Evolutionary conservation across 2,329 filamentous ascomycete genomes (phyloP), one percentile per base, ranked within the genome.

Genomic region (Botrytis sinoallii): DNA sequence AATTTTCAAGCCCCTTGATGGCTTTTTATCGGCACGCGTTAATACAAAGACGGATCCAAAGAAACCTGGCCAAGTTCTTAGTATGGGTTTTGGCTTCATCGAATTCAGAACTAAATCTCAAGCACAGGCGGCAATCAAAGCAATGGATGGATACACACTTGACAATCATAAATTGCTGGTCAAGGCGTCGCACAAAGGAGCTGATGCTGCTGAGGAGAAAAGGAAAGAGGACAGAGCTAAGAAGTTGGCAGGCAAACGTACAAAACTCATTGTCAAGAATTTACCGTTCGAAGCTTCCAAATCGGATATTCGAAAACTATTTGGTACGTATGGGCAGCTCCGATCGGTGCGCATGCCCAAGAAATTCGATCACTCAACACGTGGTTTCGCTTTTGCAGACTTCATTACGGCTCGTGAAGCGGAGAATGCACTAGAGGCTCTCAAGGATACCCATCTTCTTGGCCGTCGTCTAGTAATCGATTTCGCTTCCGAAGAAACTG

Each of bases 231-330:
- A 98, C 80, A 90, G 88, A 77, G 90, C 92, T 69, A 97, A 94
- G 86, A 97, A 95, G 83, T 84, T 89, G 69, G 90, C 93, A 38
- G 88, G 88, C 25, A 89, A 91, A 81, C 89, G 90, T 77, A 98
- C 95, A 66, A 98, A 98, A 87, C 92, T 99, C 81, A 91, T 98
- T 83, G 92, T 99, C 85, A 99, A 98, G 87, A 99, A 99, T 85
- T 85, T 99, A 83, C 95, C 96, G 32, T 99, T 99, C 85, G 94
- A 98, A 85, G 92, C 93, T 67, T 92, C 91, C 71, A 98, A 97
- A 86, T 96, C 97, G 83, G 96, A 99, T 82, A 88, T 99, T 74
- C 90, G 93, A 76, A 87, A 92, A 71, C 87, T 98, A 60, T 95
- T 98, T 82, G 90, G 93, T 75, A 91, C 93, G 52, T 98, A 98